These are phyloP conservation scores for Digitaria exilis DNA, from an alignment of 202 grass and related monocot genomes.

Conservation along the genomic window DNA sequence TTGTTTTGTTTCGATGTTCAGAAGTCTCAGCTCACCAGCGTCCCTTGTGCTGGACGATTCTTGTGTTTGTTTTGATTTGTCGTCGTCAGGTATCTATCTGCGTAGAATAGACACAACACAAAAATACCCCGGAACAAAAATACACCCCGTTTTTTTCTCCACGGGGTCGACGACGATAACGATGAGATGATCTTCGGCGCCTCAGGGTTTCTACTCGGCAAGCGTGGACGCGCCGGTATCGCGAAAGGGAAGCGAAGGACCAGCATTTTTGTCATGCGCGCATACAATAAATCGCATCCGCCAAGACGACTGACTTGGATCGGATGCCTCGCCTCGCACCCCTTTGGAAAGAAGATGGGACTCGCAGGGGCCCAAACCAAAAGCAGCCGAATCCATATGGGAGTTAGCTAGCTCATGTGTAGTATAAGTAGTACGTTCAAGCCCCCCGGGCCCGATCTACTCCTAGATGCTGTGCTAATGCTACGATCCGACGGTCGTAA, in stretches of 20 bases:
- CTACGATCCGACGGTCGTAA: not conserved
- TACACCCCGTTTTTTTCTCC: not conserved
- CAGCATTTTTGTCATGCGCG: not conserved
- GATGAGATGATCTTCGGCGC: not conserved
- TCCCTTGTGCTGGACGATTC: not conserved
- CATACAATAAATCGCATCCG: not conserved
- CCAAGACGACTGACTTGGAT: conserved; percentile 31
- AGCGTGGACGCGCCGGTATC: too few relatives aligned
- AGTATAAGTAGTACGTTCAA: too few relatives aligned
- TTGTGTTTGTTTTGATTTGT: too few relatives aligned
- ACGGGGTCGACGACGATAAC: not conserved
- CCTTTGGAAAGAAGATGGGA: not conserved
- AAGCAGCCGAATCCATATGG: not conserved
- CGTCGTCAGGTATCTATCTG: not conserved
- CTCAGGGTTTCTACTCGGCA: not conserved
- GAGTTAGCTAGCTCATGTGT: not conserved
- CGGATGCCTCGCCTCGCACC: conserved; percentile 30
- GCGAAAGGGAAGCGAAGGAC: not conserved
- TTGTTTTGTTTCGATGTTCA: not conserved
- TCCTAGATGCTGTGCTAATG: not conserved
- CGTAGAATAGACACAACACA: too few relatives aligned
- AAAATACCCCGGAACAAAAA: not conserved
- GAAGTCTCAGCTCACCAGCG: not conserved
- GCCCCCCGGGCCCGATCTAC: not conserved
- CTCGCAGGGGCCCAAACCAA: not conserved